A percentile compares a stretch with the other conserved stretches of the same genome.
Conservation (phyloP, 2,329 filamentous ascomycete species). For the Phialemonium atrogriseum region DNA sequence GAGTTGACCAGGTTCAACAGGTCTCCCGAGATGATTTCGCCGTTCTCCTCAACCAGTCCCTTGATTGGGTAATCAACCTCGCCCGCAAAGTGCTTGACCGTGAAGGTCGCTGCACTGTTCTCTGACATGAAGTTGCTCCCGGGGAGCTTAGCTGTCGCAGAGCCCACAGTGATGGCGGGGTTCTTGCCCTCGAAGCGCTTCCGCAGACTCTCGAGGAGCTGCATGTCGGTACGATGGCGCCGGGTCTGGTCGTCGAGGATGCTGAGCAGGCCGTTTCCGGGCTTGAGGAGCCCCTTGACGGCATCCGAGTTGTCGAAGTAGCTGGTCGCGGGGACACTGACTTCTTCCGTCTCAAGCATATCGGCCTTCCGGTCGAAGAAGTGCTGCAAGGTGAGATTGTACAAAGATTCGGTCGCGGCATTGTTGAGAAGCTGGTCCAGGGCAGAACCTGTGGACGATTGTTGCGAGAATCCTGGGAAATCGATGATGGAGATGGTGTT, state of each 20-base stretch:
- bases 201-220: constrained; percentile 81
- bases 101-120: constrained; percentile 73
- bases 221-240: constrained; percentile 78
- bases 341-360: constrained; percentile 87
- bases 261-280: constrained; percentile 84
- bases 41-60: constrained; percentile 87
- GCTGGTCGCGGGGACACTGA: constrained; percentile 80
- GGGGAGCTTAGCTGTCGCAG: constrained; percentile 65
- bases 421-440: constrained; percentile 94
- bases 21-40: constrained; percentile 91
- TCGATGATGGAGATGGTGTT: constrained; percentile 95
- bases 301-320: constrained; percentile 98
- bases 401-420: constrained; percentile 82
- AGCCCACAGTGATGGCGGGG: constrained; percentile 73
- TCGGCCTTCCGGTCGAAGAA: constrained; percentile 96
- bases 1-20: constrained; percentile 88
- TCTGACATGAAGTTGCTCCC: constrained; percentile 86
- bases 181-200: constrained; percentile 96
- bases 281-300: constrained; percentile 82
- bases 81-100: constrained; percentile 89
- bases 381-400: constrained; percentile 87
- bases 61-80: constrained; percentile 90
- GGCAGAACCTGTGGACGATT: constrained; percentile 71
- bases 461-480: constrained; percentile 89
- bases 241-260: constrained; percentile 95